phyloP scores from a whole-genome alignment of 192 early-diverging fungal genomes.

The Allomyces macrogynus region DNA sequence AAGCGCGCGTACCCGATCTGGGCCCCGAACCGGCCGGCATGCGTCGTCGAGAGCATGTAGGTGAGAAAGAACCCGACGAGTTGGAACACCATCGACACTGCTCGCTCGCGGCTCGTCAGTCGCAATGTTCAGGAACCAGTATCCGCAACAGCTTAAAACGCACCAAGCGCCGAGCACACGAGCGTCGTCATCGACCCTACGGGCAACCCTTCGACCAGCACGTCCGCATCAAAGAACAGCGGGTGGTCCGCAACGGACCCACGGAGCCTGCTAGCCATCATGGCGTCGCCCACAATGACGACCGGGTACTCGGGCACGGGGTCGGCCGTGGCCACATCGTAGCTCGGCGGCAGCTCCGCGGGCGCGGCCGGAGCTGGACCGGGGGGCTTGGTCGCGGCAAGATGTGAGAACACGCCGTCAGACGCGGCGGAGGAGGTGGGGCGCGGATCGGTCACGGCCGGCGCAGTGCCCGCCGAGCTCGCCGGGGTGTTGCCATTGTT shows the following conservation, averaged over 20 bases:
- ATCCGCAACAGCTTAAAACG: neutral
- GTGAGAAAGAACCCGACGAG: slow-evolving; percentile 79
- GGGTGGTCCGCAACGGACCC: too few species aligned
- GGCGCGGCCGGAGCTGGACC: slow-evolving; percentile 6
- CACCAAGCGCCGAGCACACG: slow-evolving; percentile 56
- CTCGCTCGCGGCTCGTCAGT: too few species aligned
- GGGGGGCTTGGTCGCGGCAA: slow-evolving; percentile 20
- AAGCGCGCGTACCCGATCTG: too few species aligned
- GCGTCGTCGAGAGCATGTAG: slow-evolving; percentile 68
- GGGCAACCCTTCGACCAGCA: slow-evolving; percentile 78
- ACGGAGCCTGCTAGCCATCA: slow-evolving; percentile 14
- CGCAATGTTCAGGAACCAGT: too few species aligned
- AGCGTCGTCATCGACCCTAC: slow-evolving; percentile 64
- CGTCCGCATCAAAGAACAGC: slow-evolving; percentile 36
- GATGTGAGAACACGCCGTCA: slow-evolving; percentile 28
- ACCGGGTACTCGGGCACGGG: slow-evolving; percentile 55
- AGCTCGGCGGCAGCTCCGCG: slow-evolving; percentile 20
- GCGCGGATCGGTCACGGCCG: slow-evolving; percentile 1
- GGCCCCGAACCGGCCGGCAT: slow-evolving; percentile 46
- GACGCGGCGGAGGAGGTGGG: slow-evolving; percentile 6
- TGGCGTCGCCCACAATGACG: slow-evolving; percentile 48
- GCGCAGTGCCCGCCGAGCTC: too few species aligned
- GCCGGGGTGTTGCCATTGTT: slow-evolving; percentile 1
- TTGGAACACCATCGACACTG: slow-evolving; percentile 58
- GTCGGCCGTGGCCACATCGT: slow-evolving; percentile 57